Evolutionary conservation across 257 asterid species (phyloP).

Genomic region (Fraxinus pennsylvanica): DNA sequence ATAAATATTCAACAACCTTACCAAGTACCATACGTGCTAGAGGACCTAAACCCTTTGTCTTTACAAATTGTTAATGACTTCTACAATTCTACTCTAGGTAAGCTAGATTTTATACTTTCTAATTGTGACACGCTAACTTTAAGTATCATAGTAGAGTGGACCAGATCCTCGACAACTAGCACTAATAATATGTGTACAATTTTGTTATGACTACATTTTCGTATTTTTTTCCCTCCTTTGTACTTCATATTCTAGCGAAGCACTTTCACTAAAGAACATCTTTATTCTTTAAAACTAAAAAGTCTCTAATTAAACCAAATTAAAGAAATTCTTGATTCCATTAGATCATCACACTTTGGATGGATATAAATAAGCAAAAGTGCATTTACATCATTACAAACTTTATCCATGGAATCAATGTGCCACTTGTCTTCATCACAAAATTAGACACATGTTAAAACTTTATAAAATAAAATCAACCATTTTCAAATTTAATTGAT

Average conservation of each 20-base stretch:
- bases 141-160: too few relatives aligned
- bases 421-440: neutral
- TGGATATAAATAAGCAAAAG: neutral
- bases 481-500: neutral
- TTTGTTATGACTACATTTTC: too few relatives aligned
- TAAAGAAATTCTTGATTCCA: neutral
- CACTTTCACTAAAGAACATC: neutral
- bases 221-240: neutral
- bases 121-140: too few relatives aligned
- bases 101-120: too few relatives aligned
- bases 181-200: neutral
- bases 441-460: neutral
- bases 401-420: neutral
- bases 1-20: neutral
- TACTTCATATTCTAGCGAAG: neutral
- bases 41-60: too few relatives aligned
- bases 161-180: too few relatives aligned
- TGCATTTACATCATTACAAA: neutral
- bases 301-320: neutral
- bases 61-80: neutral
- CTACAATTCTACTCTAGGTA: too few relatives aligned
- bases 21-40: neutral
- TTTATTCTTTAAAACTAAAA: too few relatives aligned
- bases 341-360: neutral
- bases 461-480: neutral